Percentiles rank a stretch among this genome's conserved stretches.
Evolutionary conservation across 495 filamentous ascomycete species (phyloP).

Genomic region (Lasiosphaeria ovina): DNA sequence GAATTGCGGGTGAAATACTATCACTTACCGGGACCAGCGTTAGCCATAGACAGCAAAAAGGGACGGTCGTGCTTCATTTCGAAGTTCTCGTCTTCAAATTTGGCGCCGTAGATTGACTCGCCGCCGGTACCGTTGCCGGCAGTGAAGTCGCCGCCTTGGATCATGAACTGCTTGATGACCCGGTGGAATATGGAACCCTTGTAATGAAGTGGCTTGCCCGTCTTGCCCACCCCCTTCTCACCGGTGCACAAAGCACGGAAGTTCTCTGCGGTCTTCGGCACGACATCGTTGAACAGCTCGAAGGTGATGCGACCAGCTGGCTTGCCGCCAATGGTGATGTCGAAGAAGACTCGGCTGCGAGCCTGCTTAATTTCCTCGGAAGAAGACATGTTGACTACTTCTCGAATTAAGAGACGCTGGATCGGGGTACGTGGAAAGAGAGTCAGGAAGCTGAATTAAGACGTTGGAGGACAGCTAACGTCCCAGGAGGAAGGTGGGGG

Average conservation of each 20-base stretch:
- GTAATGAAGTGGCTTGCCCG: slow-evolving; percentile 86
- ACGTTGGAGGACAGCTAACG: too few relatives aligned
- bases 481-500: too few relatives aligned
- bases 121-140: slow-evolving; percentile 91
- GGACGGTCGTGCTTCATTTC: slow-evolving; percentile 89
- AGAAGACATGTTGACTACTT: slow-evolving; percentile 29
- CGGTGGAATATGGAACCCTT: slow-evolving; percentile 92
- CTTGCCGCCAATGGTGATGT: slow-evolving; percentile 74
- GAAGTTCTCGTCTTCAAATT: slow-evolving; percentile 98
- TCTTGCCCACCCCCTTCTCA: slow-evolving; percentile 78
- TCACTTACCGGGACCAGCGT: slow-evolving; percentile 85
- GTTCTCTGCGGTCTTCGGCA: slow-evolving; percentile 93
- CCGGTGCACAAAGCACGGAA: slow-evolving; percentile 95
- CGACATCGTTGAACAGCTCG: slow-evolving; percentile 86
- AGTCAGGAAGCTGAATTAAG: too few relatives aligned
- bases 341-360: slow-evolving; percentile 81
- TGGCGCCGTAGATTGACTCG: slow-evolving; percentile 96
- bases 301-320: slow-evolving; percentile 72
- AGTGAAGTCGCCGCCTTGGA: slow-evolving; percentile 99
- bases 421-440: too few relatives aligned
- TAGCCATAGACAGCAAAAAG: slow-evolving; percentile 96
- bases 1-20: background rate
- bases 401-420: background rate
- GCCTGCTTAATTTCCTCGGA: slow-evolving; percentile 38
- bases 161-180: slow-evolving; percentile 98